A percentile compares a stretch with the other conserved stretches of the same genome.
Evolutionary conservation across 1,139 yeast genomes (phyloP).

Genomic region (Pichia sp.): DNA sequence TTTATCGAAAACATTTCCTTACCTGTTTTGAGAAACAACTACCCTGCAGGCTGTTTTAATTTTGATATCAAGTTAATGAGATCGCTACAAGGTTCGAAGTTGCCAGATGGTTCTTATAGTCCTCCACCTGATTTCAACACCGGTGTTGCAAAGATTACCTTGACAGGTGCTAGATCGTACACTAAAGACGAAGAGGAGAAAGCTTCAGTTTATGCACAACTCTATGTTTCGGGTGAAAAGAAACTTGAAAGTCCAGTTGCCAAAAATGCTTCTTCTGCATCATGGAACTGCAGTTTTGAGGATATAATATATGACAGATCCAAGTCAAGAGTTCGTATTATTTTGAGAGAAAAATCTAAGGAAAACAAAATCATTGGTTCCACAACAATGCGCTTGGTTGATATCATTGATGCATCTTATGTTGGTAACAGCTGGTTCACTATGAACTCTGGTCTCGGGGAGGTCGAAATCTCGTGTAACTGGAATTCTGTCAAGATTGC

Average conservation of each 20-base stretch:
- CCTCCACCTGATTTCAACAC: conserved; percentile 93
- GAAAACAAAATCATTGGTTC: conserved; percentile 59
- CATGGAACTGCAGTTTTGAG: conserved; percentile 65
- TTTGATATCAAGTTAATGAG: conserved; percentile 77
- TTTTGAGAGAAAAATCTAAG: conserved; percentile 52
- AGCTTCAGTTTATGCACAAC: conserved; percentile 62
- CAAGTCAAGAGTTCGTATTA: conserved; percentile 59
- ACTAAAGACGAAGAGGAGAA: conserved; percentile 37
- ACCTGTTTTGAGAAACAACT: conserved; percentile 70
- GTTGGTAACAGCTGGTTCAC: conserved; percentile 77
- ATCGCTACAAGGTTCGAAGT: conserved; percentile 66
- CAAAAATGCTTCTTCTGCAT: conserved; percentile 64
- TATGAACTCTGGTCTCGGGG: conserved; percentile 61
- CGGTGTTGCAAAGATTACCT: conserved; percentile 68
- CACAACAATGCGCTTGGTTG: conserved; percentile 59
- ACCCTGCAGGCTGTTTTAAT: conserved; percentile 68
- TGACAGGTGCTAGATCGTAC: conserved; percentile 48
- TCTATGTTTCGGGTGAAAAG: conserved; percentile 58
- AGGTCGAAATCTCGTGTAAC: conserved; percentile 58
- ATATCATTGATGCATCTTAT: conserved; percentile 70
- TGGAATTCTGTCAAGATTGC: conserved; percentile 88
- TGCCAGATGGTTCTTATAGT: conserved; percentile 79
- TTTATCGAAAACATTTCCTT: conserved; percentile 50
- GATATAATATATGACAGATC: conserved; percentile 71
- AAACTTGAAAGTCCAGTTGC: conserved; percentile 53